phyloP scores from a whole-genome alignment of 2,329 filamentous ascomycete species.

The Neophaeococcomyces aloes region DNA sequence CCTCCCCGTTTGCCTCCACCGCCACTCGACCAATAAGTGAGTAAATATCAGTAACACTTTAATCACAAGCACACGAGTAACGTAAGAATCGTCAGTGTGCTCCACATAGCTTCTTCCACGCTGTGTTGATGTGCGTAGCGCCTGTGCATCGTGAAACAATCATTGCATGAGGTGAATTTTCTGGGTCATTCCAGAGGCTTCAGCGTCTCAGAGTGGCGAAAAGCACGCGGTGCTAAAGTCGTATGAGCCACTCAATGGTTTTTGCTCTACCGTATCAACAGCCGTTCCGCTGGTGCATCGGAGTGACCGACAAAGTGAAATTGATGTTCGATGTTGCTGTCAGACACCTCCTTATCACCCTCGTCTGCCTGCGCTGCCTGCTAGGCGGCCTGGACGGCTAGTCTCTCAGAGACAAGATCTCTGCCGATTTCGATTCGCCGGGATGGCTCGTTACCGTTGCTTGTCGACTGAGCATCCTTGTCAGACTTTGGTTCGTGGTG shows the following conservation, averaged over 20 bases:
- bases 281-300: background rate
- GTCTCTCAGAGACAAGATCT: slow-evolving; percentile 5
- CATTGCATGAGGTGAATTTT: background rate
- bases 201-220: background rate
- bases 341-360: background rate
- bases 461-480: background rate
- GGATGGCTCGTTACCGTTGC: slow-evolving; percentile 1
- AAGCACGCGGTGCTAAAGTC: background rate
- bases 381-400: background rate
- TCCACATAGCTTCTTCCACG: too few relatives aligned
- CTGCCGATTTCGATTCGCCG: slow-evolving; percentile 6
- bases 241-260: too few relatives aligned
- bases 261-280: too few relatives aligned
- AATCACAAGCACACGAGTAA: background rate
- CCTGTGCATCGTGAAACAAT: background rate
- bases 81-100: background rate
- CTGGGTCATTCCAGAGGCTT: background rate
- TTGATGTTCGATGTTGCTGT: background rate
- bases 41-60: background rate
- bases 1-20: too few relatives aligned
- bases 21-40: background rate
- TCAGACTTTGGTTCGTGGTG: background rate
- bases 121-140: background rate
- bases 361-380: background rate
- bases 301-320: background rate